These are phyloP conservation scores for Gaultheria prostrata DNA, from an alignment of 148 eudicot genomes.

Conservation along the genomic window DNA sequence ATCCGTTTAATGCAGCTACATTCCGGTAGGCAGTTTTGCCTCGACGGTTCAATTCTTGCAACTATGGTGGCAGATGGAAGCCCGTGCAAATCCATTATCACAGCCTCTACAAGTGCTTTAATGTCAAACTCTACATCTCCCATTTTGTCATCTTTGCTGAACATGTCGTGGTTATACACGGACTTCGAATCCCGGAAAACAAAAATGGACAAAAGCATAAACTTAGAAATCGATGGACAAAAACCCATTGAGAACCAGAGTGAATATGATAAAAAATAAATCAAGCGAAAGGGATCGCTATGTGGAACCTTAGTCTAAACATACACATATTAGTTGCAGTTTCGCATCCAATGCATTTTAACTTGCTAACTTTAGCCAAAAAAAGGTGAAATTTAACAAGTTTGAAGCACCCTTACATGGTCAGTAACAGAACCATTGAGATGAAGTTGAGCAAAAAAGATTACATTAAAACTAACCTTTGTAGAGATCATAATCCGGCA, in stretches of 20 bases:
- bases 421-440: too few species aligned
- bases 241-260: not conserved
- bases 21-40: slow-evolving; percentile 40
- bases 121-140: slow-evolving; percentile 23
- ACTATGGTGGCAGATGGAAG: slow-evolving; percentile 29
- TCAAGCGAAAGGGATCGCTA: not conserved
- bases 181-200: slow-evolving; percentile 18
- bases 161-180: slow-evolving; percentile 47
- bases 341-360: not conserved
- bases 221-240: not conserved
- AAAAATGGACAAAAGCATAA: not conserved
- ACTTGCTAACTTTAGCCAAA: not conserved
- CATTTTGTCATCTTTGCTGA: slow-evolving; percentile 36
- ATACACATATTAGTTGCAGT: not conserved
- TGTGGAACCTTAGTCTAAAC: not conserved
- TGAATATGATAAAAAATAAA: not conserved
- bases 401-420: not conserved
- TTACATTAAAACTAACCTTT: too few species aligned
- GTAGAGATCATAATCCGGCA: too few species aligned
- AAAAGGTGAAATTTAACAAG: not conserved
- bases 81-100: slow-evolving; percentile 19
- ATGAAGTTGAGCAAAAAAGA: too few species aligned
- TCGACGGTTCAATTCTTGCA: slow-evolving; percentile 25
- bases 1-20: slow-evolving; percentile 31
- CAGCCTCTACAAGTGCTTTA: slow-evolving; percentile 30